Conservation (phyloP, 768 basidiomycete genomes). For the Butyriboletus loyo region DNA sequence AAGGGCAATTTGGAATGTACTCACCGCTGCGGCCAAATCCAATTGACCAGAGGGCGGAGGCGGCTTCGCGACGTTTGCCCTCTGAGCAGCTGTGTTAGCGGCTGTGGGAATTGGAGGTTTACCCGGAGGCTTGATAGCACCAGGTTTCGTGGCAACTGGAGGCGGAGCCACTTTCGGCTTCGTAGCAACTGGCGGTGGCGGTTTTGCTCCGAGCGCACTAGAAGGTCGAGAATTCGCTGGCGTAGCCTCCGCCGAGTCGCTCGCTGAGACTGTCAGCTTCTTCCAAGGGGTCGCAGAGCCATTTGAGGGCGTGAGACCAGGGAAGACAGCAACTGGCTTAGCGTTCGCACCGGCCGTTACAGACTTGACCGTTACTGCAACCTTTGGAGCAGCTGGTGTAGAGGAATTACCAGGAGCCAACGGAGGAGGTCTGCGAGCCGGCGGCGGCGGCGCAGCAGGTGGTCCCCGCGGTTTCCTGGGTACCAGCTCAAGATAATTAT, state of each 20-base stretch:
- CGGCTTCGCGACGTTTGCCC: conserved; percentile 39
- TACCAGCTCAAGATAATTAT: conserved; percentile 85
- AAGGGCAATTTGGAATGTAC: conserved; percentile 20
- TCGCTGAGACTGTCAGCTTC: conserved; percentile 42
- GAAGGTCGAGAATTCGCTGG: conserved; percentile 50
- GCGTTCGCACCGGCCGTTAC: conserved; percentile 58
- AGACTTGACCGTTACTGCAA: conserved; percentile 39
- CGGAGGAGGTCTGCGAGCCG: conserved; percentile 46
- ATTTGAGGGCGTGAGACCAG: conserved; percentile 66
- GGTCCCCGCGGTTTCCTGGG: conserved; percentile 63
- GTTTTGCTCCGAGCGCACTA: conserved; percentile 47
- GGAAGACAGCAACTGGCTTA: conserved; percentile 80
- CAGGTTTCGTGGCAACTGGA: conserved; percentile 53
- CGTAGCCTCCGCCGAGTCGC: conserved; percentile 35
- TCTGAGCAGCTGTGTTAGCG: conserved; percentile 37
- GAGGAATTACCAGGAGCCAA: conserved; percentile 37
- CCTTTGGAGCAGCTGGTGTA: conserved; percentile 34
- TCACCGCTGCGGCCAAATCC: conserved; percentile 81
- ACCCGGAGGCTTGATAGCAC: conserved; percentile 44
- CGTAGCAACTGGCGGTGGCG: conserved; percentile 56
- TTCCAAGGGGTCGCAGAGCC: conserved; percentile 76
- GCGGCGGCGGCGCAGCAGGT: conserved; percentile 69
- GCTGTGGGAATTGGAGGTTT: conserved; percentile 66
- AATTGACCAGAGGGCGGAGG: conserved; percentile 57
- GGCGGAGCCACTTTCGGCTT: conserved; percentile 68